phyloP scores from a whole-genome alignment of 2,329 filamentous ascomycete genomes.

The Colletotrichum somersetense region DNA sequence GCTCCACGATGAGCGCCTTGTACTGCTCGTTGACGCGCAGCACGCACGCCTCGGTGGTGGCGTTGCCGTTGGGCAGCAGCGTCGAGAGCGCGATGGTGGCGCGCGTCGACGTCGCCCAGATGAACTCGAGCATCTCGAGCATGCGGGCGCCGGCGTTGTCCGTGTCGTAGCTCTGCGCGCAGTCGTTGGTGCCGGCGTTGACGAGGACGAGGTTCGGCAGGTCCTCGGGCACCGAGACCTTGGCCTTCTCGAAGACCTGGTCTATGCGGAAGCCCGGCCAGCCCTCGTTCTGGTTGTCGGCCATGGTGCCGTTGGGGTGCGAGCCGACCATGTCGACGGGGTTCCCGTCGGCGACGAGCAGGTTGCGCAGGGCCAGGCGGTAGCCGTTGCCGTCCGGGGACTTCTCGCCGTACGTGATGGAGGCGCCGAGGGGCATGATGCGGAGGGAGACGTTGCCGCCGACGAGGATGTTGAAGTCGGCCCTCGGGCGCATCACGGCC shows the following conservation, averaged over 20 bases:
- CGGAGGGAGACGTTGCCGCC: constrained; percentile 51
- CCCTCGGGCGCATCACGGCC: constrained; percentile 18
- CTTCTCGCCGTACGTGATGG: constrained; percentile 55
- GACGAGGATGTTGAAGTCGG: constrained; percentile 37
- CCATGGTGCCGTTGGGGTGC: constrained; percentile 54
- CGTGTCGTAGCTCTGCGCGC: constrained; percentile 50
- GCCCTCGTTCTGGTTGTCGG: constrained; percentile 59
- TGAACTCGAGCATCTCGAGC: constrained; percentile 51
- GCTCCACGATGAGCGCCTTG: constrained; percentile 45
- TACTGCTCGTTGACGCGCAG: constrained; percentile 52
- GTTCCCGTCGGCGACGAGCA: constrained; percentile 51
- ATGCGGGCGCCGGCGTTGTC: constrained; percentile 50
- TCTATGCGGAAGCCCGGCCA: constrained; percentile 58
- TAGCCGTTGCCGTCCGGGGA: constrained; percentile 57
- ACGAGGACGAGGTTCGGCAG: constrained; percentile 57
- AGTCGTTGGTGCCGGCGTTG: constrained; percentile 61
- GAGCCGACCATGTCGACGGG: constrained; percentile 57
- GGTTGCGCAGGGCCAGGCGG: constrained; percentile 50
- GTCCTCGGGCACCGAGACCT: constrained; percentile 47
- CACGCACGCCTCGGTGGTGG: constrained; percentile 47
- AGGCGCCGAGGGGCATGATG: constrained; percentile 59
- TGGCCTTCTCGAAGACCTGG: constrained; percentile 53
- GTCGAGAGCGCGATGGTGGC: constrained; percentile 56
- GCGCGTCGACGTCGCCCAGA: constrained; percentile 50
- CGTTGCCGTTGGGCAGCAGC: constrained; percentile 50